These are phyloP conservation scores for Penicillium alfredii DNA, from an alignment of 495 filamentous ascomycete species.

Conservation along the genomic window DNA sequence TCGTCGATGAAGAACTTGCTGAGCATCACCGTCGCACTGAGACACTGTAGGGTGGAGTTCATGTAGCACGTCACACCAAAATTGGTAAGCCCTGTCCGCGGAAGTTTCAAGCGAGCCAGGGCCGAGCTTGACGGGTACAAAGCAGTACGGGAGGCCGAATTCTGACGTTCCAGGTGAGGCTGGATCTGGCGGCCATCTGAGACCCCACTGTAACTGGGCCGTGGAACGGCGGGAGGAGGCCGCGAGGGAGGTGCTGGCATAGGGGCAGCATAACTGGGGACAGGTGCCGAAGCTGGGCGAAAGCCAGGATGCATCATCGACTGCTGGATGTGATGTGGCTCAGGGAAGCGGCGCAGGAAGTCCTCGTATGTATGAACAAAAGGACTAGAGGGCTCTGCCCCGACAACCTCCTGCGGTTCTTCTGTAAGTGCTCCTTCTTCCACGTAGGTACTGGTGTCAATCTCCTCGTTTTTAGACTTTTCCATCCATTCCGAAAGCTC, in stretches of 20 bases:
- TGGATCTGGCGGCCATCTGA: conserved; percentile 58
- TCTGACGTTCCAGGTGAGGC: conserved; percentile 42
- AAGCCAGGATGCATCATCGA: conserved; percentile 58
- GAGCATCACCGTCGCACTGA: conserved; percentile 70
- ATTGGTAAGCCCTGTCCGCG: conserved; percentile 72
- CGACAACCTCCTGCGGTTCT: conserved; percentile 29
- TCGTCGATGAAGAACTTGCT: conserved; percentile 59
- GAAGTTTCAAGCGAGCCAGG: conserved; percentile 47
- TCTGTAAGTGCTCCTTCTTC: conserved; percentile 35
- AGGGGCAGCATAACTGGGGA: conserved; percentile 35
- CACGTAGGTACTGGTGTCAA: conserved; percentile 39
- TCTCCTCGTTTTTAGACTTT: conserved; percentile 50
- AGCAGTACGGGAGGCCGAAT: conserved; percentile 41
- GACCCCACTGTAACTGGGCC: conserved; percentile 83
- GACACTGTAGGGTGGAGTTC: conserved; percentile 79
- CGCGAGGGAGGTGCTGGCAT: conserved; percentile 46
- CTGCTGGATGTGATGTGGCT: conserved; percentile 61
- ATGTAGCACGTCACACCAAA: conserved; percentile 83
- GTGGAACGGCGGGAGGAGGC: conserved; percentile 79
- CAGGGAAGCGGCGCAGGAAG: conserved; percentile 77
- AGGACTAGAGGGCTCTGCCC: conserved; percentile 31
- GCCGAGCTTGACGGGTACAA: conserved; percentile 39
- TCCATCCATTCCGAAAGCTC: conserved; percentile 58
- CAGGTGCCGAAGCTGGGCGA: conserved; percentile 15
- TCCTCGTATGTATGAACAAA: conserved; percentile 61